Conservation (phyloP, 345 rosid genomes). For the Pelargonium nanum region DNA sequence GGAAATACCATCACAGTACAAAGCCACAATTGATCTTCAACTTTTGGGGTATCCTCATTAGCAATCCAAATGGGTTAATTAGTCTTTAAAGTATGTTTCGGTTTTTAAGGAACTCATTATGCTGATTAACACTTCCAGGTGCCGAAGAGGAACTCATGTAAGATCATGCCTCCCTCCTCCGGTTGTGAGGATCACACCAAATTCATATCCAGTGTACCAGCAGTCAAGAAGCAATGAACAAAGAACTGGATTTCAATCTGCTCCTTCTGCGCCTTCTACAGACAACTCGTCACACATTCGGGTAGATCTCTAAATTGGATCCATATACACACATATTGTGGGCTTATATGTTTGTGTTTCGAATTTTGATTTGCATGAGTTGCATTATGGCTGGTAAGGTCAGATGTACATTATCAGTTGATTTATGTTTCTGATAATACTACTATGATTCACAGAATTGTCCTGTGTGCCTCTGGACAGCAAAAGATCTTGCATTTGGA, state of each 20-base stretch:
- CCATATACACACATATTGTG: background rate
- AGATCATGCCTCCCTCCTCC: conserved; percentile 38
- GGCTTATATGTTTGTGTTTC: background rate
- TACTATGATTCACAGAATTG: conserved; percentile 14
- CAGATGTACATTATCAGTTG: background rate
- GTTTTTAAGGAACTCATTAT: background rate
- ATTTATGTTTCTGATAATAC: background rate
- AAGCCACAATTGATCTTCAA: conserved; percentile 40
- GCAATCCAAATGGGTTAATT: background rate
- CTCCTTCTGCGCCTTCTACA: background rate
- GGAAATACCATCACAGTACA: conserved; percentile 47
- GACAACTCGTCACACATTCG: conserved; percentile 8
- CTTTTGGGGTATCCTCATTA: conserved; percentile 26
- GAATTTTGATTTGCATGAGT: background rate
- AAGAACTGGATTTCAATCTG: background rate
- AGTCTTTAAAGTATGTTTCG: background rate
- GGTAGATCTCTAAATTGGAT: background rate
- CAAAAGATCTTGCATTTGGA: conserved; percentile 32
- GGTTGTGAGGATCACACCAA: background rate
- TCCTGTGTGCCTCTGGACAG: conserved; percentile 20
- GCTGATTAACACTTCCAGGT: conserved; percentile 15
- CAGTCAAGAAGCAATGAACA: conserved; percentile 8
- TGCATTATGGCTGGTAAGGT: background rate
- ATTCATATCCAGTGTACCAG: background rate
- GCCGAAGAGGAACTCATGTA: conserved; percentile 18